Percentiles rank a stretch among this genome's conserved stretches.
Evolutionary conservation across 2,329 filamentous ascomycete genomes (phyloP).

Genomic region (Colletotrichum sp.): DNA sequence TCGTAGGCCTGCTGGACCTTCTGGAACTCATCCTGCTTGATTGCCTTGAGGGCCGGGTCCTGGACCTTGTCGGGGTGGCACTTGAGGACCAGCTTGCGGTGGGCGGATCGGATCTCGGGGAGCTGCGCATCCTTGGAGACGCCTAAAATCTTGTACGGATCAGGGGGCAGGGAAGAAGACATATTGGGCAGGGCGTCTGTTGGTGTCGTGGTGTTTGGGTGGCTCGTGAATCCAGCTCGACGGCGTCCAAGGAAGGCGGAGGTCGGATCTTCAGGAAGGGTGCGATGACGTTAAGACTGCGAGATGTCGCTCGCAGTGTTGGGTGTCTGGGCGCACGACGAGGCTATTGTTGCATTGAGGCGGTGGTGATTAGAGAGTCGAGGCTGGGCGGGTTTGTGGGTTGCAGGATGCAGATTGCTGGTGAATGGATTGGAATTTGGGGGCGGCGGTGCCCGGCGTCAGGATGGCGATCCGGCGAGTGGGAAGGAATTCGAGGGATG

Average conservation of each 20-base stretch:
- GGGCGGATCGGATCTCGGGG: constrained; percentile 75
- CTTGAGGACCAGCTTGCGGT: constrained; percentile 86
- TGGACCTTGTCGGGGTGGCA: constrained; percentile 93
- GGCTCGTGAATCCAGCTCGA: constrained; percentile 22
- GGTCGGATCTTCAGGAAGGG: not conserved
- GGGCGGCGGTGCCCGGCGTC: constrained; percentile 3
- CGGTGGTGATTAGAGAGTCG: constrained; percentile 14
- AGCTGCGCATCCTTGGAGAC: constrained; percentile 74
- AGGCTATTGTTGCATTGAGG: constrained; percentile 23
- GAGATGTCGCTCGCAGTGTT: constrained; percentile 5
- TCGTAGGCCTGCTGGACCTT: constrained; percentile 94
- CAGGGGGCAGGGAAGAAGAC: constrained; percentile 58
- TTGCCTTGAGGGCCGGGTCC: constrained; percentile 74
- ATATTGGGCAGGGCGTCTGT: constrained; percentile 36
- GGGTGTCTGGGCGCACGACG: constrained; percentile 3
- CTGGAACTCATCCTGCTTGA: constrained; percentile 89
- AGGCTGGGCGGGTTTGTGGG: not conserved
- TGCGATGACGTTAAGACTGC: not conserved
- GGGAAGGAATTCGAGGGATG: constrained; percentile 8
- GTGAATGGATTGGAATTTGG: not conserved
- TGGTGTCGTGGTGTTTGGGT: not conserved
- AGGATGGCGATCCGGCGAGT: not conserved
- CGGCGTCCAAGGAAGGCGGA: not conserved
- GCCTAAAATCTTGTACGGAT: constrained; percentile 82
- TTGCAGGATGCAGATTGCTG: not conserved